phyloP scores from a whole-genome alignment of 2,329 filamentous ascomycete genomes.

The Cryoendolithus antarcticus region DNA sequence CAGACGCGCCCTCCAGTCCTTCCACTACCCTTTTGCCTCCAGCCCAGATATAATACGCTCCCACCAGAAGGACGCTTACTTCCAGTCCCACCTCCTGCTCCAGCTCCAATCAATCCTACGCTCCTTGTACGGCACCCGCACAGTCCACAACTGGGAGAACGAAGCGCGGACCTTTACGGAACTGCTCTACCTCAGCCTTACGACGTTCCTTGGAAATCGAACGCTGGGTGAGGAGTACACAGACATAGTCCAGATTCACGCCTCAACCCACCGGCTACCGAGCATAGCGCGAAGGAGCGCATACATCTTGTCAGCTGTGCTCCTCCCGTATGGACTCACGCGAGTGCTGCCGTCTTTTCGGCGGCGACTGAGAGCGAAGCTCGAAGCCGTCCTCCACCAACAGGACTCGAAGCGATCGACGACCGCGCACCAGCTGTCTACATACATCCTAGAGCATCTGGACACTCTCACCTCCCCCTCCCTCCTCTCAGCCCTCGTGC shows the following conservation, averaged over 20 bases:
- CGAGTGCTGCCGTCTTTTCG: conserved; percentile 53
- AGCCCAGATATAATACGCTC: conserved; percentile 90
- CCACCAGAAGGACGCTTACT: conserved; percentile 93
- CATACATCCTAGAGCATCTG: conserved; percentile 68
- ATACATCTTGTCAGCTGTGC: conserved; percentile 52
- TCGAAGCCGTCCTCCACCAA: conserved; percentile 43
- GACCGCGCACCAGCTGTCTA: conserved; percentile 34
- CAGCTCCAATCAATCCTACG: conserved; percentile 73
- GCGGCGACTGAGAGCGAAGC: conserved; percentile 44
- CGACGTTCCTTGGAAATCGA: conserved; percentile 80
- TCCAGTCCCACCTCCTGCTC: conserved; percentile 67
- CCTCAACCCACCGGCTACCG: conserved; percentile 45
- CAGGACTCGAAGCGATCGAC: conserved; percentile 29
- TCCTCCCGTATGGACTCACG: conserved; percentile 56
- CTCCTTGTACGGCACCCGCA: conserved; percentile 70
- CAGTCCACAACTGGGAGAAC: conserved; percentile 70
- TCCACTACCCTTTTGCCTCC: conserved; percentile 62
- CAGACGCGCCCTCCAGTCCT: conserved; percentile 10
- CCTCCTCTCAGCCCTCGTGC: conserved; percentile 67
- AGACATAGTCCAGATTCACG: conserved; percentile 82
- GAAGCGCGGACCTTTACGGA: conserved; percentile 71
- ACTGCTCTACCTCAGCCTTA: conserved; percentile 77
- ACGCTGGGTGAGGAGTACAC: conserved; percentile 97
- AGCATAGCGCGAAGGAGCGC: conserved; percentile 34
- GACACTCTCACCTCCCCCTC: conserved; percentile 69